These are phyloP conservation scores for Decorospora gaudefroyi DNA, from an alignment of 2,329 filamentous ascomycete species.

Conservation along the genomic window DNA sequence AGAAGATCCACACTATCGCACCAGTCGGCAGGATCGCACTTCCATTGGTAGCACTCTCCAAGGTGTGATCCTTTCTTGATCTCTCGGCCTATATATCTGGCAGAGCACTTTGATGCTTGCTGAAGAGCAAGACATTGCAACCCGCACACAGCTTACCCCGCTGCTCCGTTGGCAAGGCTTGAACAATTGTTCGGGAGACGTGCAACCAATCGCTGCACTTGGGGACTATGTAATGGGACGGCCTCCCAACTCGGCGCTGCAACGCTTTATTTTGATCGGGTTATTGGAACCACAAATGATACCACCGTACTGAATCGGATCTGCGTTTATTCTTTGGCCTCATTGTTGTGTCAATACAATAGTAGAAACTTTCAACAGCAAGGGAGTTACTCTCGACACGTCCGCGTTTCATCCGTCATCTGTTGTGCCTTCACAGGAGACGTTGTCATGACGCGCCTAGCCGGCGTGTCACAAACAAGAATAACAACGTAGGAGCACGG, in stretches of 20 bases:
- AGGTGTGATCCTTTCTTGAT: too few species aligned
- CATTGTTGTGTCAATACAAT: constrained; percentile 22
- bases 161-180: not conserved
- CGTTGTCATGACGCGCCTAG: constrained; percentile 18
- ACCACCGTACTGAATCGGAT: constrained; percentile 26
- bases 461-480: constrained; percentile 20
- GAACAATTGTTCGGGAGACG: not conserved
- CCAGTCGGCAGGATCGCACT: too few species aligned
- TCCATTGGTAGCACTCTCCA: too few species aligned
- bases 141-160: not conserved
- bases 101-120: not conserved
- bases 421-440: constrained; percentile 9
- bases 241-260: constrained; percentile 6
- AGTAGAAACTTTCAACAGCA: constrained; percentile 19
- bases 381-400: constrained; percentile 16
- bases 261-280: constrained; percentile 18
- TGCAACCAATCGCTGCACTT: not conserved
- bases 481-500: not conserved
- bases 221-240: not conserved
- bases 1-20: not conserved
- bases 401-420: constrained; percentile 6
- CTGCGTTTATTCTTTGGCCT: constrained; percentile 31
- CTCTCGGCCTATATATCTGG: not conserved
- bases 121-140: not conserved
- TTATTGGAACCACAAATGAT: constrained; percentile 25